Evolutionary conservation across 495 filamentous ascomycete species (phyloP).

Genomic region (Penicillium longicatenatum): DNA sequence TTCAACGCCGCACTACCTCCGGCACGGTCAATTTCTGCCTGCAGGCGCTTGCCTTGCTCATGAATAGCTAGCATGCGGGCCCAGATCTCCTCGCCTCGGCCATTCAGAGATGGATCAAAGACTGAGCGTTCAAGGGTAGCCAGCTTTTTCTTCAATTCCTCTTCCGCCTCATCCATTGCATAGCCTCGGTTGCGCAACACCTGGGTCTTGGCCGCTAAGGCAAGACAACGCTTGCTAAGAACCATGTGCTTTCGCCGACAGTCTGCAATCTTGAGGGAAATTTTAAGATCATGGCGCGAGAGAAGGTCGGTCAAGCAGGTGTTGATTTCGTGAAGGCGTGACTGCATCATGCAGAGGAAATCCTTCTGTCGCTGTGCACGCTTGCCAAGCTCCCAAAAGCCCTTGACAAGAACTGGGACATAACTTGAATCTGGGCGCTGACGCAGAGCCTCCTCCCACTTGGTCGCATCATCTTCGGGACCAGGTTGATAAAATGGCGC

Average conservation of each 20-base stretch:
- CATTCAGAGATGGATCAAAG: constrained; percentile 81
- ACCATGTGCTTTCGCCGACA: constrained; percentile 78
- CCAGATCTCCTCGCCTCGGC: constrained; percentile 93
- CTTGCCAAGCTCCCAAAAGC: constrained; percentile 70
- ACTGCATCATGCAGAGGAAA: constrained; percentile 70
- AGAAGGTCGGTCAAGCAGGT: constrained; percentile 75
- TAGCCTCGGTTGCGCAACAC: constrained; percentile 90
- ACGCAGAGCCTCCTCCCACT: constrained; percentile 91
- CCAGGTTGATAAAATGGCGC: constrained; percentile 82
- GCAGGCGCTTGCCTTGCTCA: constrained; percentile 75
- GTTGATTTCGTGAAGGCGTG: constrained; percentile 90
- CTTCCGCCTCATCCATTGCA: constrained; percentile 87
- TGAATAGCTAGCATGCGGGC: constrained; percentile 85
- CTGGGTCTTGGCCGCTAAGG: constrained; percentile 88
- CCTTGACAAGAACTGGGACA: constrained; percentile 71
- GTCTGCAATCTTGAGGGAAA: constrained; percentile 76
- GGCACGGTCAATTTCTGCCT: constrained; percentile 73
- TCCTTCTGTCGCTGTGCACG: constrained; percentile 77
- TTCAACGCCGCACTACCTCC: constrained; percentile 50
- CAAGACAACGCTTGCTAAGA: constrained; percentile 77
- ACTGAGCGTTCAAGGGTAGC: constrained; percentile 69
- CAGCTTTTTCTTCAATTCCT: constrained; percentile 85
- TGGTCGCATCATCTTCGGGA: constrained; percentile 73
- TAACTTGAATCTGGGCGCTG: constrained; percentile 77
- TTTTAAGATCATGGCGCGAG: constrained; percentile 77